Percentiles rank a stretch among this genome's conserved stretches.
Evolutionary conservation across 2,329 filamentous ascomycete species (phyloP).

Genomic region (Epichloe elymi): DNA sequence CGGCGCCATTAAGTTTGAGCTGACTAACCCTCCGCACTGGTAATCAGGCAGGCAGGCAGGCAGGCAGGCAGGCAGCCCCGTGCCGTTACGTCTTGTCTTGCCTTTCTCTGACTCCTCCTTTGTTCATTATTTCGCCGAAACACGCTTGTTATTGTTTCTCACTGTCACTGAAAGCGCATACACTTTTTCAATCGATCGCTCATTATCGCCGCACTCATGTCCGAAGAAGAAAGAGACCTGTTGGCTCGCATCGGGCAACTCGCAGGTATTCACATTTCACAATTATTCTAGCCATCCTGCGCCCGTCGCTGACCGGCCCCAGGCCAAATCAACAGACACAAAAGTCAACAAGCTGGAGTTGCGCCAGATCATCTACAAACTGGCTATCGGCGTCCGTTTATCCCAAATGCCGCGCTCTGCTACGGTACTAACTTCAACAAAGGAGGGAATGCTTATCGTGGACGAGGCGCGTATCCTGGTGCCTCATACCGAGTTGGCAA

Average conservation of each 20-base stretch:
- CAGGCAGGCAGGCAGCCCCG: background rate
- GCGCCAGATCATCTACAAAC: slow-evolving; percentile 14
- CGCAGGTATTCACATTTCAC: slow-evolving; percentile 26
- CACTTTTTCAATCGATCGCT: background rate
- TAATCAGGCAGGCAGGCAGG: too few species aligned
- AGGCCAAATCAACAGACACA: slow-evolving; percentile 74
- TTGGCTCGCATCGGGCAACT: slow-evolving; percentile 40
- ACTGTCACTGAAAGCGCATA: background rate
- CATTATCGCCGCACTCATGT: slow-evolving; percentile 20
- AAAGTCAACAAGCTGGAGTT: slow-evolving; percentile 43
- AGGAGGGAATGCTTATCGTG: slow-evolving; percentile 6
- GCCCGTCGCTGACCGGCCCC: slow-evolving; percentile 12
- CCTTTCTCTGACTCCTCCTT: background rate
- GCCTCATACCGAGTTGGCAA: slow-evolving; percentile 24
- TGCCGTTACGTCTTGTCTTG: background rate
- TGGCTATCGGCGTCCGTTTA: slow-evolving; percentile 24
- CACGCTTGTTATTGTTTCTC: background rate
- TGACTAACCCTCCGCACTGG: too few species aligned
- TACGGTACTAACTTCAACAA: slow-evolving; percentile 2
- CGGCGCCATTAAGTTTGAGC: too few species aligned
- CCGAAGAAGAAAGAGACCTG: slow-evolving; percentile 38
- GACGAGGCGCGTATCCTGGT: slow-evolving; percentile 18
- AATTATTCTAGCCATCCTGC: background rate
- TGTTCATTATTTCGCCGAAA: background rate
- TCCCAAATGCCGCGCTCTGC: background rate